Evolutionary conservation across 805 yeast genomes (phyloP).

Genomic region (Candida railenensis): DNA sequence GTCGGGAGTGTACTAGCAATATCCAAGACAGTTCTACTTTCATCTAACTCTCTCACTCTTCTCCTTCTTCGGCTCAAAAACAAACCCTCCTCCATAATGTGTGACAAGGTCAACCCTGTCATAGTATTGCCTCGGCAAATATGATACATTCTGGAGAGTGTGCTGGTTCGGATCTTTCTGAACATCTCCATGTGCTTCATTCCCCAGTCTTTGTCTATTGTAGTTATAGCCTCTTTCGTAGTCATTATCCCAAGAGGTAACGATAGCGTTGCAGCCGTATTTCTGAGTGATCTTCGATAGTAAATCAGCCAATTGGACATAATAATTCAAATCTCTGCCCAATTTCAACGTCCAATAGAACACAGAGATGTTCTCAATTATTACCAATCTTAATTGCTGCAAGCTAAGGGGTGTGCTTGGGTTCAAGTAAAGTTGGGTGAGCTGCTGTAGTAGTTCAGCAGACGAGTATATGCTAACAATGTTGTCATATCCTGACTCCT

Average conservation of each 20-base stretch:
- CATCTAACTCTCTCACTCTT: background rate
- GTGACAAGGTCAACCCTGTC: constrained; percentile 3
- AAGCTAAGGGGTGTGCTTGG: background rate
- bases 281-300: constrained; percentile 10
- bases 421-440: background rate
- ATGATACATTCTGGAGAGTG: background rate
- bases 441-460: background rate
- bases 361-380: constrained; percentile 31
- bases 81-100: background rate
- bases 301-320: constrained; percentile 11
- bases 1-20: too few relatives aligned
- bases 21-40: too few relatives aligned
- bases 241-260: constrained; percentile 24
- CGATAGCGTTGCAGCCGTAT: constrained; percentile 24
- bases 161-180: constrained; percentile 1
- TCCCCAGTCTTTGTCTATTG: background rate
- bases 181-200: too few relatives aligned
- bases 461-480: background rate
- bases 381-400: background rate
- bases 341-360: constrained; percentile 30
- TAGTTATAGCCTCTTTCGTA: constrained; percentile 31
- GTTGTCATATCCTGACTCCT: background rate
- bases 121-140: background rate
- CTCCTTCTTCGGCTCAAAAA: background rate
- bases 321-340: constrained; percentile 8